These are phyloP conservation scores for Acmispon strigosus DNA, from an alignment of 306 rosid species.

Conservation along the genomic window DNA sequence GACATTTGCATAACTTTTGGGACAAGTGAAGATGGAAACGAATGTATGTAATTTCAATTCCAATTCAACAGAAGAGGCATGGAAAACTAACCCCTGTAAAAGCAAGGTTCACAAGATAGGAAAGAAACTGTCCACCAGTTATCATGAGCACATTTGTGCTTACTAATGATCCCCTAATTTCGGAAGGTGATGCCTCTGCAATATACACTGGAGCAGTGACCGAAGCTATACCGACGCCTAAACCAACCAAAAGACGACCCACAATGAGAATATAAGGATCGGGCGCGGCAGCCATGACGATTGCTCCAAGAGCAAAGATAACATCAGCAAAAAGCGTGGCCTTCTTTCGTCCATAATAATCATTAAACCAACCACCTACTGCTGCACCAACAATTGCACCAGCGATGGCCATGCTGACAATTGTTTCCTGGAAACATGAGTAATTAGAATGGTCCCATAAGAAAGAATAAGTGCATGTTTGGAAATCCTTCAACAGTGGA, in stretches of 20 bases:
- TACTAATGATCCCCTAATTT: slow-evolving; percentile 82
- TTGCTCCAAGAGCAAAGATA: slow-evolving; percentile 59
- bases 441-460: not conserved
- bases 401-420: slow-evolving; percentile 86
- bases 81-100: slow-evolving; percentile 59
- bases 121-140: slow-evolving; percentile 85
- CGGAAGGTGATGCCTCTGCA: slow-evolving; percentile 90
- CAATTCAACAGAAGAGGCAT: too few relatives aligned
- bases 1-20: not conserved
- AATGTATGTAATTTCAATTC: too few relatives aligned
- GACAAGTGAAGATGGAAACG: not conserved
- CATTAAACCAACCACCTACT: slow-evolving; percentile 86
- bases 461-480: not conserved
- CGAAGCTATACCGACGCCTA: slow-evolving; percentile 81
- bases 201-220: slow-evolving; percentile 91
- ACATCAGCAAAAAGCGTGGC: slow-evolving; percentile 83
- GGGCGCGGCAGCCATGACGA: slow-evolving; percentile 83
- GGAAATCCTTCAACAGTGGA: too few relatives aligned
- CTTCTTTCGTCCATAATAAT: slow-evolving; percentile 75
- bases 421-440: slow-evolving; percentile 61
- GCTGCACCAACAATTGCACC: slow-evolving; percentile 92
- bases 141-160: slow-evolving; percentile 90
- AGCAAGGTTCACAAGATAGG: slow-evolving; percentile 77
- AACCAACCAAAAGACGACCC: slow-evolving; percentile 74
- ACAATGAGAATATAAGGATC: slow-evolving; percentile 71